Conservation (phyloP, 257 asterid genomes). For the Solanum pinnatisectum region DNA sequence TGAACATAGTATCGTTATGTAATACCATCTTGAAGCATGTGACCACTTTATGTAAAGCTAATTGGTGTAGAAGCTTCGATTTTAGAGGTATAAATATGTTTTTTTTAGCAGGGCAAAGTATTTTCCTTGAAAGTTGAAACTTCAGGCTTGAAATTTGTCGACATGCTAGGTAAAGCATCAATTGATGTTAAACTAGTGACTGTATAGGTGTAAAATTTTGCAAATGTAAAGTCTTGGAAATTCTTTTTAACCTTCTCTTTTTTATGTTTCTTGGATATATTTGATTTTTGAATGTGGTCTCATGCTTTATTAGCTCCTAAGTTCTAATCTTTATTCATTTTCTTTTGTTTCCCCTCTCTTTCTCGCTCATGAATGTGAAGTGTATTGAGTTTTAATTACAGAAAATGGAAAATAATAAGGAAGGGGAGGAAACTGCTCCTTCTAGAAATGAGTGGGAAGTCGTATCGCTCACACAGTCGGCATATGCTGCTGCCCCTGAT, state of each 20-base stretch:
- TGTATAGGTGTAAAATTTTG: neutral
- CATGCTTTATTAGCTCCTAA: neutral
- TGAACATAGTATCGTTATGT: neutral
- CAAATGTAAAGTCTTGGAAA: neutral
- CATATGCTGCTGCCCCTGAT: constrained; percentile 49
- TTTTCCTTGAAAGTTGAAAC: neutral
- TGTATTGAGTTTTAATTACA: neutral
- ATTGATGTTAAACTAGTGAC: neutral
- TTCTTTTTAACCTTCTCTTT: neutral
- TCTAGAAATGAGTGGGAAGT: constrained; percentile 61
- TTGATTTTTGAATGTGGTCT: neutral
- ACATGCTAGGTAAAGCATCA: neutral
- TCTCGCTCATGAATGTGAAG: neutral
- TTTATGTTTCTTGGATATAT: neutral
- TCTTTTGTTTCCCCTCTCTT: neutral
- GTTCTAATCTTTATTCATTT: neutral
- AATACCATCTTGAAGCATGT: neutral
- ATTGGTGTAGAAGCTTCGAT: neutral
- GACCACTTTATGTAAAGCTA: neutral
- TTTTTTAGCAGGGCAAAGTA: neutral
- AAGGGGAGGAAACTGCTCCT: constrained; percentile 21
- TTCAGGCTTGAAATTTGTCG: neutral
- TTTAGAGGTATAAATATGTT: neutral
- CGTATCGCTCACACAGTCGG: constrained; percentile 44
- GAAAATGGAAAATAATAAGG: constrained; percentile 30